phyloP scores from a whole-genome alignment of 768 basidiomycete species.

The Mycena belliarum region DNA sequence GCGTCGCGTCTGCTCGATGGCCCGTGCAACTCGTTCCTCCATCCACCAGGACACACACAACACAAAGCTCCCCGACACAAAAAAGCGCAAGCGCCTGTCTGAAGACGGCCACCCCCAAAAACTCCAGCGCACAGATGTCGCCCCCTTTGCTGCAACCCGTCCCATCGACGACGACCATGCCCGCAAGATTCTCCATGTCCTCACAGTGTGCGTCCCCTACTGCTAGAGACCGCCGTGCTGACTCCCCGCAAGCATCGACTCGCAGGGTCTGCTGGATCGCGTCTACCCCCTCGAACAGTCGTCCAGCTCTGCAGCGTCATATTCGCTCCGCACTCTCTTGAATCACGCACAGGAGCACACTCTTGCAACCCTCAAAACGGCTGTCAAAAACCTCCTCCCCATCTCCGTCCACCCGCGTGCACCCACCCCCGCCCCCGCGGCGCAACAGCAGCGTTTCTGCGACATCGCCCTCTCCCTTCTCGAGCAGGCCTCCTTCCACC shows the following conservation, averaged over 20 bases:
- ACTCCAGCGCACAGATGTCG: slow-evolving; percentile 41
- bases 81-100: slow-evolving; percentile 75
- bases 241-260: slow-evolving; percentile 55
- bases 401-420: slow-evolving; percentile 68
- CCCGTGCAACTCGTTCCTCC: slow-evolving; percentile 74
- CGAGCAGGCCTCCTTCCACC: slow-evolving; percentile 62
- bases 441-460: slow-evolving; percentile 75
- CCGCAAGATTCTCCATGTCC: slow-evolving; percentile 57
- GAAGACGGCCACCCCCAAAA: slow-evolving; percentile 55
- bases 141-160: slow-evolving; percentile 23
- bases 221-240: not conserved
- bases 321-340: slow-evolving; percentile 60
- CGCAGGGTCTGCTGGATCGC: slow-evolving; percentile 77
- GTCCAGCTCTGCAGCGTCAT: slow-evolving; percentile 38
- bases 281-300: slow-evolving; percentile 56
- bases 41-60: slow-evolving; percentile 37
- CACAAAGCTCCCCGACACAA: slow-evolving; percentile 37
- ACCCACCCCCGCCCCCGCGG: slow-evolving; percentile 59
- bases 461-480: slow-evolving; percentile 71
- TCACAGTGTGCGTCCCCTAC: slow-evolving; percentile 47
- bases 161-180: slow-evolving; percentile 47
- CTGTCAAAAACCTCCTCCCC: slow-evolving; percentile 68
- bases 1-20: slow-evolving; percentile 47
- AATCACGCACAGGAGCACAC: slow-evolving; percentile 53
- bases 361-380: slow-evolving; percentile 58